phyloP scores from a whole-genome alignment of 306 rosid species.

The Malus asiatica region DNA sequence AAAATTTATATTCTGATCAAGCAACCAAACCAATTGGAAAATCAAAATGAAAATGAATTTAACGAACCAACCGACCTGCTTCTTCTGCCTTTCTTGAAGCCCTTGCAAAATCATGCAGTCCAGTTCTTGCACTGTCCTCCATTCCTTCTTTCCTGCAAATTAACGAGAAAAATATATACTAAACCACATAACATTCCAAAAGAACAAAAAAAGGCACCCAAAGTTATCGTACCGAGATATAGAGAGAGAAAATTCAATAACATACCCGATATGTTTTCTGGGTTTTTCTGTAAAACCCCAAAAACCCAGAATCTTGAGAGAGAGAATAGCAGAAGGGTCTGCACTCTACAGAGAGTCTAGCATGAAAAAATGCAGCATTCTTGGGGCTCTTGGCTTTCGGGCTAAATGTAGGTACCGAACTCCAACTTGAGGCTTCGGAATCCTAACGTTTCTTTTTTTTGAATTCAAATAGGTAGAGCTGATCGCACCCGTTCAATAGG shows the following conservation, averaged over 20 bases:
- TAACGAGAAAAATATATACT: background rate
- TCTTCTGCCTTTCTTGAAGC: slow-evolving; percentile 96
- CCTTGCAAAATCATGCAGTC: slow-evolving; percentile 54
- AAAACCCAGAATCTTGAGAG: slow-evolving; percentile 1
- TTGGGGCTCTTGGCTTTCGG: background rate
- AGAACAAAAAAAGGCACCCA: slow-evolving; percentile 4
- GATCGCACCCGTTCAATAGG: background rate
- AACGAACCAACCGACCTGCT: slow-evolving; percentile 47
- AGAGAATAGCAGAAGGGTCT: background rate
- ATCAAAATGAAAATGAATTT: background rate
- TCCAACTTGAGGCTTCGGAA: slow-evolving; percentile 16
- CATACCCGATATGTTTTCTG: slow-evolving; percentile 15
- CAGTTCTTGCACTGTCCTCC: slow-evolving; percentile 45
- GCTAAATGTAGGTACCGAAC: background rate
- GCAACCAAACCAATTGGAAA: background rate
- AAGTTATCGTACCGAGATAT: background rate
- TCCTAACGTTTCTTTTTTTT: slow-evolving; percentile 45
- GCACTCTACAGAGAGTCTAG: background rate
- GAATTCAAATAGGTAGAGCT: slow-evolving; percentile 44
- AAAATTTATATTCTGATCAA: background rate
- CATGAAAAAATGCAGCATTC: background rate
- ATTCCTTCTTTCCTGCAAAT: slow-evolving; percentile 19
- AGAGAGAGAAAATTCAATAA: slow-evolving; percentile 1
- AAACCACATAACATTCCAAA: background rate
- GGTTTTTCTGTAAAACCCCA: slow-evolving; percentile 7